Evolutionary conservation across 345 rosid species (phyloP).

Genomic region (Pelargonium nanum): DNA sequence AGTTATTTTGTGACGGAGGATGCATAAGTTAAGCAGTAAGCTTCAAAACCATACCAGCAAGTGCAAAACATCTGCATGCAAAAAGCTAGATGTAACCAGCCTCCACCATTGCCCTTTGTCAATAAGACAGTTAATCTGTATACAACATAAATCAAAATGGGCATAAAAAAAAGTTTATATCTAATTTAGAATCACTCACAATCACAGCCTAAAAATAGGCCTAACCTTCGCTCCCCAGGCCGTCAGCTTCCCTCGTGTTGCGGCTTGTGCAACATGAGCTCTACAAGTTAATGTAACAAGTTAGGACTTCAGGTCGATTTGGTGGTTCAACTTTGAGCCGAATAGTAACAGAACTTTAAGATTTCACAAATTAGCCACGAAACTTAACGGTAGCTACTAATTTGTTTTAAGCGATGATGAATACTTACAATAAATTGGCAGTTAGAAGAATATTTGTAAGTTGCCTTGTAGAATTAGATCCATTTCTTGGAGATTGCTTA

Average conservation of each 20-base stretch:
- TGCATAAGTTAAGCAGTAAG: slow-evolving; percentile 11
- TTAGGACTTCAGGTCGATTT: no score
- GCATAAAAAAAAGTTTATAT: neutral
- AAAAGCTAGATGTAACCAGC: slow-evolving; percentile 60
- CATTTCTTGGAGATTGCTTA: slow-evolving; percentile 30
- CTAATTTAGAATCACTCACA: slow-evolving; percentile 1
- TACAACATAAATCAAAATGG: slow-evolving; percentile 6
- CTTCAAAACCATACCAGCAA: slow-evolving; percentile 52
- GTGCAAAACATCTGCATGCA: slow-evolving; percentile 78
- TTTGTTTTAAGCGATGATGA: no score
- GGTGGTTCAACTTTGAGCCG: no score
- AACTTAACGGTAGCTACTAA: no score
- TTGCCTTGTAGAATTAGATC: slow-evolving; percentile 27
- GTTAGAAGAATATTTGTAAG: slow-evolving; percentile 72
- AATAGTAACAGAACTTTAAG: no score
- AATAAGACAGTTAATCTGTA: slow-evolving; percentile 77
- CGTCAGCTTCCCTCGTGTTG: slow-evolving; percentile 51
- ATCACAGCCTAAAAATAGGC: no score
- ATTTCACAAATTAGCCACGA: no score
- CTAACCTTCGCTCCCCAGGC: slow-evolving; percentile 85
- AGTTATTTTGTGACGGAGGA: no score
- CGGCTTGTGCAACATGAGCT: slow-evolving; percentile 61
- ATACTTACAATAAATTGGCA: slow-evolving; percentile 57
- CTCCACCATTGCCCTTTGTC: slow-evolving; percentile 90
- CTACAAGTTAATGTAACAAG: slow-evolving; percentile 28